Evolutionary conservation across 2,329 filamentous ascomycete species (phyloP).

Genomic region (Metarhizium anisopliae): DNA sequence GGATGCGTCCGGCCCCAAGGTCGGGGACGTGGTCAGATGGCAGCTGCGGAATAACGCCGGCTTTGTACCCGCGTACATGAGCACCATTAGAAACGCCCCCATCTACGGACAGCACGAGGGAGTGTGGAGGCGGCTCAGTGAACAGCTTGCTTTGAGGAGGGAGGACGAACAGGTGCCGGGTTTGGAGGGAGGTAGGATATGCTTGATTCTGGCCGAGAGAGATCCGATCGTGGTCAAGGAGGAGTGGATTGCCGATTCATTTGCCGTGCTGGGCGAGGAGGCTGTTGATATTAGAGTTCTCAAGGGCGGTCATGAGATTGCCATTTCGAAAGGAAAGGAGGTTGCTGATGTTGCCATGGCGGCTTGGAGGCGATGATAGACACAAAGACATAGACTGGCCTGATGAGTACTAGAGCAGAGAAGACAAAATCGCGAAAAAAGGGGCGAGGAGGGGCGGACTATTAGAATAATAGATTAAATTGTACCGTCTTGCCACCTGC

Average conservation of each 20-base stretch:
- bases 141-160: constrained; percentile 34
- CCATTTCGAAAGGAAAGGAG: constrained; percentile 50
- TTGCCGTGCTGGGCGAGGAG: constrained; percentile 46
- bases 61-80: constrained; percentile 63
- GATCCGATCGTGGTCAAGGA: constrained; percentile 60
- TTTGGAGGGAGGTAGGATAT: constrained; percentile 39
- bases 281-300: constrained; percentile 46
- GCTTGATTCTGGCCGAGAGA: constrained; percentile 55
- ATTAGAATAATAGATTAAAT: neutral
- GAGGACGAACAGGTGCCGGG: constrained; percentile 23
- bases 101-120: constrained; percentile 50
- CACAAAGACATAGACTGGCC: neutral
- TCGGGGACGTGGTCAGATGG: constrained; percentile 58
- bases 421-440: too few relatives aligned
- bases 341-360: constrained; percentile 37
- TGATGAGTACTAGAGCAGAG: neutral
- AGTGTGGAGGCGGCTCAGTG: constrained; percentile 51
- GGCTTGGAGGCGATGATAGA: constrained; percentile 18
- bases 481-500: neutral
- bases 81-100: constrained; percentile 60
- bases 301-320: constrained; percentile 61
- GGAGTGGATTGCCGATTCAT: constrained; percentile 55
- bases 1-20: constrained; percentile 34
- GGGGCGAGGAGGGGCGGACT: neutral
- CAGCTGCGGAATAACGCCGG: constrained; percentile 58